These are phyloP conservation scores for Penicillium capsulatum DNA, from an alignment of 2,329 filamentous ascomycete species.

Conservation along the genomic window DNA sequence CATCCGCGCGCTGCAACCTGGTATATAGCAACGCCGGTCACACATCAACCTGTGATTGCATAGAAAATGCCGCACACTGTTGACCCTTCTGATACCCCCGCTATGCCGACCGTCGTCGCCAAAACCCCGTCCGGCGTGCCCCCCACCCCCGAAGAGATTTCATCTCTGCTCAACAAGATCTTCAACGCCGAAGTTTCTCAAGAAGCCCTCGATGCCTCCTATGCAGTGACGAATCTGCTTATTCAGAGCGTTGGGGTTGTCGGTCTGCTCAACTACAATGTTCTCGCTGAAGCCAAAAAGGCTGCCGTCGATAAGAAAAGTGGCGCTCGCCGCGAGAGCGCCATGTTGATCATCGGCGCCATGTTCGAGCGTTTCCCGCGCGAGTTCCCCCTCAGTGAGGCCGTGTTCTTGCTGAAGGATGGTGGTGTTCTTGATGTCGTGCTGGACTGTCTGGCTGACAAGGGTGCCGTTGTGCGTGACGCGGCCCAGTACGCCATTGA, in stretches of 20 bases:
- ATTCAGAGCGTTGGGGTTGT: constrained; percentile 62
- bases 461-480: constrained; percentile 81
- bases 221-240: constrained; percentile 60
- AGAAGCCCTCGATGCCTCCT: constrained; percentile 64
- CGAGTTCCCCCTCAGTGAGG: constrained; percentile 72
- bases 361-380: constrained; percentile 85
- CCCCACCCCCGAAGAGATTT: constrained; percentile 63
- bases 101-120: constrained; percentile 46
- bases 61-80: constrained; percentile 48
- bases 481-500: constrained; percentile 93
- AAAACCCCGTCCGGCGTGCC: constrained; percentile 47
- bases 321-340: constrained; percentile 75
- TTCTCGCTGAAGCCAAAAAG: constrained; percentile 64
- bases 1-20: constrained; percentile 4
- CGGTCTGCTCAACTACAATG: constrained; percentile 58
- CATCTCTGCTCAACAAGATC: constrained; percentile 60
- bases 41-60: constrained; percentile 1
- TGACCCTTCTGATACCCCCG: constrained; percentile 38
- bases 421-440: constrained; percentile 67
- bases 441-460: constrained; percentile 84
- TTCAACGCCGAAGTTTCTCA: constrained; percentile 67
- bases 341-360: constrained; percentile 91
- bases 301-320: constrained; percentile 92
- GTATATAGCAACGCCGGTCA: constrained; percentile 14
- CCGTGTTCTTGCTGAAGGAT: constrained; percentile 76